Evolutionary conservation across 2,329 filamentous ascomycete species (phyloP).

Genomic region (Pyricularia pennisetigena): DNA sequence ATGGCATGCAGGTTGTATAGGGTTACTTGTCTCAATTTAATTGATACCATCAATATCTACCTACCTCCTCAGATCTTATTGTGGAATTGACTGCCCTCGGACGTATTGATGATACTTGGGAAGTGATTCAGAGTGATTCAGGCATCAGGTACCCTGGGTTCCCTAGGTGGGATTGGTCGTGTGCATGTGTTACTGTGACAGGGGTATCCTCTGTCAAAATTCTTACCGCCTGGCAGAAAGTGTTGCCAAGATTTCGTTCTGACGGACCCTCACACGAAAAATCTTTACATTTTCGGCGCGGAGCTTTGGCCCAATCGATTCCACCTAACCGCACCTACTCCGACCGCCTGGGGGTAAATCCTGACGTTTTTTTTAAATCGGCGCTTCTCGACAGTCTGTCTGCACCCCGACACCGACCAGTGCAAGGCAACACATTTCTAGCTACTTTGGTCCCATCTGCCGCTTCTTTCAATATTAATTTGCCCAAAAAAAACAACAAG

Average conservation of each 20-base stretch:
- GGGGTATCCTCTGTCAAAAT: neutral
- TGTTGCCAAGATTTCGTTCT: constrained; percentile 12
- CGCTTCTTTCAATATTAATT: neutral
- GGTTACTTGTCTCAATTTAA: neutral
- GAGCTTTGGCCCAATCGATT: constrained; percentile 9
- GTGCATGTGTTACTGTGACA: neutral
- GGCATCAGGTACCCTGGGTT: no score
- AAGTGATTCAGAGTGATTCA: neutral
- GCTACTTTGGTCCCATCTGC: neutral
- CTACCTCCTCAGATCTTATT: neutral
- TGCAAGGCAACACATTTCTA: neutral
- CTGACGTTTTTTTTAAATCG: neutral
- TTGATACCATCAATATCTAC: neutral
- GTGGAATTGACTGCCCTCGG: neutral
- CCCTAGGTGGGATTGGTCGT: neutral
- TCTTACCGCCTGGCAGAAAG: constrained; percentile 10
- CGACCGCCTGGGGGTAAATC: neutral
- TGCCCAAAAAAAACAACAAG: neutral
- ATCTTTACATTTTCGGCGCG: constrained; percentile 11
- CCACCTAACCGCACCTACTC: constrained; percentile 6
- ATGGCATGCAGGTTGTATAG: neutral
- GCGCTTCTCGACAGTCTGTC: neutral
- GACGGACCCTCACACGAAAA: constrained; percentile 9
- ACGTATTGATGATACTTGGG: neutral
- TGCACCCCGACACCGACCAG: neutral